Conservation (phyloP, 2,329 filamentous ascomycete species). For the Dothideomycetes sp. region DNA sequence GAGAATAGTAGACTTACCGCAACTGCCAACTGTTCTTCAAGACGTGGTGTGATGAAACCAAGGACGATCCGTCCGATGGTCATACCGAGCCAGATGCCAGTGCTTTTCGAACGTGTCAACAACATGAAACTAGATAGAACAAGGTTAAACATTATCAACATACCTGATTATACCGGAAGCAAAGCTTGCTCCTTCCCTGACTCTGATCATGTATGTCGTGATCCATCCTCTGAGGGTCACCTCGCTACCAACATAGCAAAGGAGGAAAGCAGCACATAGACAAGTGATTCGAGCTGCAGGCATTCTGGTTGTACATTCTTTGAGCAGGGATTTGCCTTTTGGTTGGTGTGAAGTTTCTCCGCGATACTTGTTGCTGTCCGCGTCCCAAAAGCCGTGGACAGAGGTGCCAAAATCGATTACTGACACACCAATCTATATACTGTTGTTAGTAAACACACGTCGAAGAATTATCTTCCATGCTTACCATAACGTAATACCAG, state of each 20-base stretch:
- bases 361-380: constrained; percentile 51
- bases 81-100: constrained; percentile 77
- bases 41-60: constrained; percentile 63
- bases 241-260: constrained; percentile 72
- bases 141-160: no score
- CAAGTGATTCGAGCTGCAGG: constrained; percentile 52
- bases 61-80: constrained; percentile 64
- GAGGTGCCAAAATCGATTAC: constrained; percentile 47
- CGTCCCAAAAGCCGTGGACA: constrained; percentile 53
- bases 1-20: constrained; percentile 29
- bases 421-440: constrained; percentile 39
- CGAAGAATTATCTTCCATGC: neutral
- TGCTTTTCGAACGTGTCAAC: no score
- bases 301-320: constrained; percentile 29
- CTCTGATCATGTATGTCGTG: constrained; percentile 75
- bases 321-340: neutral
- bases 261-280: constrained; percentile 62
- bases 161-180: constrained; percentile 67
- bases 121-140: no score
- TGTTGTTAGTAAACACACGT: neutral
- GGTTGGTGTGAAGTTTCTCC: constrained; percentile 32
- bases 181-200: constrained; percentile 60
- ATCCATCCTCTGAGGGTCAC: constrained; percentile 73
- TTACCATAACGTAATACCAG: constrained; percentile 64
- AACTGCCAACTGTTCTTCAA: constrained; percentile 59